Percentiles rank a stretch among this genome's conserved stretches.
Evolutionary conservation across 768 basidiomycete genomes (phyloP).

Genomic region (Hypsizygus marmoreus): DNA sequence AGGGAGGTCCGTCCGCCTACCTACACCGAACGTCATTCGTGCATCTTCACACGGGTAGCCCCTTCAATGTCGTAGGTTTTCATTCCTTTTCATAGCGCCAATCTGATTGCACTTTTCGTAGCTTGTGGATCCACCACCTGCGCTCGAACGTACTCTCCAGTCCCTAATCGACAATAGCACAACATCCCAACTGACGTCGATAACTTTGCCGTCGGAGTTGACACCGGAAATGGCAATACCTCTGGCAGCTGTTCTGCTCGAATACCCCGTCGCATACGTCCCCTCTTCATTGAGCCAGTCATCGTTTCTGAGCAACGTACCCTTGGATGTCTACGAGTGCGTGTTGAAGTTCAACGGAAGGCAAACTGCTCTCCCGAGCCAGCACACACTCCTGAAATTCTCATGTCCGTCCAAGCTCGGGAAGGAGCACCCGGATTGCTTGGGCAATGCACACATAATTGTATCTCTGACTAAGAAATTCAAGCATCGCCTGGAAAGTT

Average conservation of each 20-base stretch:
- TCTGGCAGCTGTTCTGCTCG: constrained; percentile 59
- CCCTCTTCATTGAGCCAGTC: constrained; percentile 27
- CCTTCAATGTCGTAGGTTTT: background rate
- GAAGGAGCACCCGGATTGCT: constrained; percentile 13
- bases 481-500: constrained; percentile 24
- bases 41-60: constrained; percentile 2
- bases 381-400: constrained; percentile 53
- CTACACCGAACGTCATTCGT: constrained; percentile 14
- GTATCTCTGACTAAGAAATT: constrained; percentile 36
- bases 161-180: constrained; percentile 9
- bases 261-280: constrained; percentile 60
- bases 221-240: constrained; percentile 40
- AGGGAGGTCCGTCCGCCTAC: background rate
- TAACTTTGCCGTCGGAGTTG: constrained; percentile 29
- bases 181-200: constrained; percentile 13
- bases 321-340: constrained; percentile 56
- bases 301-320: constrained; percentile 44
- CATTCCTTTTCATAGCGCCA: too few species aligned
- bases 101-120: constrained; percentile 8
- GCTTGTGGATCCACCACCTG: constrained; percentile 18
- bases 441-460: constrained; percentile 27
- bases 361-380: constrained; percentile 11
- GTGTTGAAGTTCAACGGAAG: constrained; percentile 22
- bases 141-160: constrained; percentile 12
- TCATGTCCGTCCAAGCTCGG: constrained; percentile 48